Evolutionary conservation across 1,284 basidiomycete species (phyloP).

Genomic region (Cronartium quercuum): DNA sequence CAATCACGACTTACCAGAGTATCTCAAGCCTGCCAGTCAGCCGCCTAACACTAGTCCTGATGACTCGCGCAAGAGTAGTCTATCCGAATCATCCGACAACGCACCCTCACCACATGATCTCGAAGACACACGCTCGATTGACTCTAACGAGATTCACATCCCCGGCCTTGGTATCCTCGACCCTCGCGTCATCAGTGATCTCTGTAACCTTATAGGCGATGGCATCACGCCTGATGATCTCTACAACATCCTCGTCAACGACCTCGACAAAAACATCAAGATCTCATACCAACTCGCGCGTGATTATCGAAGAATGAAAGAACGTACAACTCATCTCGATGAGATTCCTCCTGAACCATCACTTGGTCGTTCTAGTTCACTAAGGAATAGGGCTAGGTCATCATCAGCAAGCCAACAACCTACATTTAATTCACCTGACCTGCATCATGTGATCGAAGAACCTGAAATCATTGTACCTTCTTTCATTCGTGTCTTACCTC

Average conservation of each 20-base stretch:
- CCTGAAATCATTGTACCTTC: slow-evolving; percentile 21
- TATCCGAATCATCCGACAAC: slow-evolving; percentile 13
- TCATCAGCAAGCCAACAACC: slow-evolving; percentile 13
- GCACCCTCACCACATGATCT: slow-evolving; percentile 5
- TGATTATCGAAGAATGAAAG: slow-evolving; percentile 39
- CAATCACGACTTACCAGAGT: slow-evolving; percentile 72
- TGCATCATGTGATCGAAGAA: slow-evolving; percentile 9
- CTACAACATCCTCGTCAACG: slow-evolving; percentile 13
- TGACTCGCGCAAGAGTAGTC: slow-evolving; percentile 3
- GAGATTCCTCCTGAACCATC: slow-evolving; percentile 1
- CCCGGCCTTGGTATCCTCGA: slow-evolving; percentile 24
- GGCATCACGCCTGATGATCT: slow-evolving; percentile 21
- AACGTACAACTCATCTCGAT: slow-evolving; percentile 25
- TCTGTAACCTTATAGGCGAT: slow-evolving; percentile 25
- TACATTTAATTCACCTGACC: background rate
- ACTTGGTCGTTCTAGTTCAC: slow-evolving; percentile 13
- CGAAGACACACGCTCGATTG: slow-evolving; percentile 13
- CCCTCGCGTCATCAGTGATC: slow-evolving; percentile 20
- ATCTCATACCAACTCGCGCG: slow-evolving; percentile 34
- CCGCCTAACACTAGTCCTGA: slow-evolving; percentile 8
- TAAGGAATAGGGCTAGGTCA: slow-evolving; percentile 10
- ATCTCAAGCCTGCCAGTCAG: slow-evolving; percentile 54
- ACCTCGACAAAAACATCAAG: slow-evolving; percentile 31
- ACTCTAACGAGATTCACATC: slow-evolving; percentile 24
- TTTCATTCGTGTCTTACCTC: slow-evolving; percentile 24